Evolutionary conservation across 2,329 filamentous ascomycete genomes (phyloP).

Genomic region (Sarocladium oryzae): DNA sequence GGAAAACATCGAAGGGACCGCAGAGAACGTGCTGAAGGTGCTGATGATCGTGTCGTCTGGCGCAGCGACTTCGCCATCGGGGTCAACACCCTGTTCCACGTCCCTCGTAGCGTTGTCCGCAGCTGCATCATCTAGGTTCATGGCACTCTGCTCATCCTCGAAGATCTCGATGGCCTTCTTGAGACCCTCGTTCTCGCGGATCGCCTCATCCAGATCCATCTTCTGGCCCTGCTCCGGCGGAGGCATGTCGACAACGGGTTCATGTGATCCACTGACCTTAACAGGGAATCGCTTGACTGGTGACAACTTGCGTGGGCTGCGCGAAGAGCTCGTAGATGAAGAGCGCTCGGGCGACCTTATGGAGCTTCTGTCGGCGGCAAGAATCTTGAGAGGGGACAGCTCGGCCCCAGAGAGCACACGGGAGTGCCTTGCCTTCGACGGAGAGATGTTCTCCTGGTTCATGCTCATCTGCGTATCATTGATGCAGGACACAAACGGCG

Average conservation of each 20-base stretch:
- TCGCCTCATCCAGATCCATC: conserved; percentile 45
- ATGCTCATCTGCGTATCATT: conserved; percentile 22
- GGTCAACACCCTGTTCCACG: conserved; percentile 24
- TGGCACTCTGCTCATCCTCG: conserved; percentile 41
- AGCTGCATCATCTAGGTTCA: conserved; percentile 22
- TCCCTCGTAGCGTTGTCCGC: conserved; percentile 17
- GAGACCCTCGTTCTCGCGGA: conserved; percentile 49
- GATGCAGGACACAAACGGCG: conserved; percentile 22
- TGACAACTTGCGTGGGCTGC: conserved; percentile 29
- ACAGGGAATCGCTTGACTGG: conserved; percentile 57
- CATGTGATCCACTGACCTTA: conserved; percentile 36
- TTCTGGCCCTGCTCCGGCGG: neutral
- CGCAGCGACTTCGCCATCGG: conserved; percentile 34
- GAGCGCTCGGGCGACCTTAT: conserved; percentile 3
- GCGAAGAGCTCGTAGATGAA: neutral
- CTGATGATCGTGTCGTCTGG: conserved; percentile 71
- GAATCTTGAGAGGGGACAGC: conserved; percentile 47
- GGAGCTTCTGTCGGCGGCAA: conserved; percentile 29
- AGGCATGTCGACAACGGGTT: neutral
- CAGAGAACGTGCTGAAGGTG: conserved; percentile 83
- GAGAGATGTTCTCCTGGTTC: conserved; percentile 41
- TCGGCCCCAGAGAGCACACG: conserved; percentile 51
- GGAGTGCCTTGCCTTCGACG: conserved; percentile 42
- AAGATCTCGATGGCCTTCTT: conserved; percentile 56
- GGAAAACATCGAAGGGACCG: conserved; percentile 76